Evolutionary conservation across 805 yeast species (phyloP).

Genomic region (Torulaspora quercuum): DNA sequence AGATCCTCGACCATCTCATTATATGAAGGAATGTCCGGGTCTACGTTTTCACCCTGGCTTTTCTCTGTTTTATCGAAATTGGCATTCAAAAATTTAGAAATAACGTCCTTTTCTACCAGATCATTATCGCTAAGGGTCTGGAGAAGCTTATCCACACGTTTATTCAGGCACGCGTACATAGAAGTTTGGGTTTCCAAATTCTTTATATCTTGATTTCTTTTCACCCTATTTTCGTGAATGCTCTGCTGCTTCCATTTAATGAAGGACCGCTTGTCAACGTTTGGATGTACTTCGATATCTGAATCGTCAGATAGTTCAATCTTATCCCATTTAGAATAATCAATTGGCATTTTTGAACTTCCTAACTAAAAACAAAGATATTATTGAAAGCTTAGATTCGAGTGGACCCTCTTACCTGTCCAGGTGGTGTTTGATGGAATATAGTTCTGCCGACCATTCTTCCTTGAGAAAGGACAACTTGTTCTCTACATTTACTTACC

Average conservation of each 20-base stretch:
- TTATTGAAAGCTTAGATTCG: too few species aligned
- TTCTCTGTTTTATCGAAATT: conserved; percentile 59
- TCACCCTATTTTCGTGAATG: conserved; percentile 87
- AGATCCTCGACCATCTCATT: conserved; percentile 92
- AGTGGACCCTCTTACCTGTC: too few species aligned
- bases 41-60: conserved; percentile 45
- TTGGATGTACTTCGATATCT: conserved; percentile 96
- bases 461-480: too few species aligned
- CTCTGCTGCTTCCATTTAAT: conserved; percentile 96
- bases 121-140: conserved; percentile 39
- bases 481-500: too few species aligned
- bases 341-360: conserved; percentile 61
- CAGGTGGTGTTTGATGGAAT: too few species aligned
- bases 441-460: too few species aligned
- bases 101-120: conserved; percentile 29
- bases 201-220: conserved; percentile 73
- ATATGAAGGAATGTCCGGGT: conserved; percentile 57
- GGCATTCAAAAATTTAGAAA: conserved; percentile 44
- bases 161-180: conserved; percentile 74
- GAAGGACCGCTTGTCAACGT: conserved; percentile 90
- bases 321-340: conserved; percentile 97
- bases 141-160: conserved; percentile 65
- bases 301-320: conserved; percentile 95
- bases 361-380: neutral
- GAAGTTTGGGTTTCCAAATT: conserved; percentile 71